phyloP scores from a whole-genome alignment of 441 rosid genomes.

The Gossypium laxum region DNA sequence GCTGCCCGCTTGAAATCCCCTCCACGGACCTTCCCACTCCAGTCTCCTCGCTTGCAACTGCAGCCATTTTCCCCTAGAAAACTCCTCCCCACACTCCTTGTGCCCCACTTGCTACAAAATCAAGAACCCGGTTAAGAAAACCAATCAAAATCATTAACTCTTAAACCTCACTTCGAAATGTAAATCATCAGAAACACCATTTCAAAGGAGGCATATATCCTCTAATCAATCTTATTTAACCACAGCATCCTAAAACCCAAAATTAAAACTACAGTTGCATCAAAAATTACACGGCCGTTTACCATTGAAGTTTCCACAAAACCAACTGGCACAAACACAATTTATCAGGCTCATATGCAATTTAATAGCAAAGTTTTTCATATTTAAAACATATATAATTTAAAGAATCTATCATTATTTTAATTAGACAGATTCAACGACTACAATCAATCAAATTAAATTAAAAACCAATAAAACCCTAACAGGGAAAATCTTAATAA shows the following conservation, averaged over 20 bases:
- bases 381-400: neutral
- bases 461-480: conserved; percentile 21
- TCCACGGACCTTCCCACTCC: conserved; percentile 63
- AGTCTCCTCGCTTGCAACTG: conserved; percentile 48
- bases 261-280: neutral
- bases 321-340: neutral
- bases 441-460: neutral
- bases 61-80: conserved; percentile 54
- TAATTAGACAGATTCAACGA: neutral
- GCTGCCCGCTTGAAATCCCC: conserved; percentile 49
- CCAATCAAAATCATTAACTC: conserved; percentile 7
- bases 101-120: conserved; percentile 24
- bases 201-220: neutral
- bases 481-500: neutral
- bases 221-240: too few species aligned
- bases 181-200: neutral
- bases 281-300: neutral
- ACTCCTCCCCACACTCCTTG: conserved; percentile 29
- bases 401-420: neutral
- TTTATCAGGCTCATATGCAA: neutral
- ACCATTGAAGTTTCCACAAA: neutral
- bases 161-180: neutral
- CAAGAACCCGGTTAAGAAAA: conserved; percentile 14
- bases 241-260: neutral
- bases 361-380: neutral